A percentile compares a stretch with the other conserved stretches of the same genome.
phyloP scores from a whole-genome alignment of 371 early-diverging fungal species.

The Batkoa obscura region DNA sequence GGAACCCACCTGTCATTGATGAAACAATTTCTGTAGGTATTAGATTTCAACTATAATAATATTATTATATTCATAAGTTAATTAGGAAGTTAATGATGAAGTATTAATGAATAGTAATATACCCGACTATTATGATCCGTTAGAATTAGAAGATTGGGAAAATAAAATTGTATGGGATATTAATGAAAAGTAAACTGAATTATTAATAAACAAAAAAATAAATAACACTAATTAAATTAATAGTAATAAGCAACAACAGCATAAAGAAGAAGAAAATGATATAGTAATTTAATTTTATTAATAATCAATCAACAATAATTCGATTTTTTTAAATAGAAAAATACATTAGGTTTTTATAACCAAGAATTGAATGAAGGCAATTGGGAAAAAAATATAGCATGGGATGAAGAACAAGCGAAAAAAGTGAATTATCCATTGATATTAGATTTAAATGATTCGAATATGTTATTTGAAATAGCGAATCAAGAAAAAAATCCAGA shows the following conservation, averaged over 20 bases:
- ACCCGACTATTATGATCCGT: conserved; percentile 24
- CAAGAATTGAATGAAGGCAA: conserved; percentile 34
- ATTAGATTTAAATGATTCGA: conserved; percentile 52
- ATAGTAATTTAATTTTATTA: not conserved
- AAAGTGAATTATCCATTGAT: conserved; percentile 35
- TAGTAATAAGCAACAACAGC: no score
- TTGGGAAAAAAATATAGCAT: conserved; percentile 50
- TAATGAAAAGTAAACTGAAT: conserved; percentile 12
- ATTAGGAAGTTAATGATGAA: no score
- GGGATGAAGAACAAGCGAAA: conserved; percentile 44
- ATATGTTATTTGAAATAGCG: conserved; percentile 48
- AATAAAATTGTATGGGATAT: conserved; percentile 63
- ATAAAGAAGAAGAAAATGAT: not conserved
- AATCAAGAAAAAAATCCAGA: no score
- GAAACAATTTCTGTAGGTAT: no score
- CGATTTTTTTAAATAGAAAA: not conserved
- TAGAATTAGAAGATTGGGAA: conserved; percentile 69
- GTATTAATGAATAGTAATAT: no score
- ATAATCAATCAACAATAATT: no score
- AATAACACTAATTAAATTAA: no score
- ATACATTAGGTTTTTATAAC: conserved; percentile 20
- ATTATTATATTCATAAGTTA: no score
- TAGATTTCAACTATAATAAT: no score
- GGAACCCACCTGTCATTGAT: no score
- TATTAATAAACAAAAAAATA: no score